Evolutionary conservation across 2,329 filamentous ascomycete species (phyloP), one percentile per base, ranked within the genome.

Genomic region (Aphanocladium album): DNA sequence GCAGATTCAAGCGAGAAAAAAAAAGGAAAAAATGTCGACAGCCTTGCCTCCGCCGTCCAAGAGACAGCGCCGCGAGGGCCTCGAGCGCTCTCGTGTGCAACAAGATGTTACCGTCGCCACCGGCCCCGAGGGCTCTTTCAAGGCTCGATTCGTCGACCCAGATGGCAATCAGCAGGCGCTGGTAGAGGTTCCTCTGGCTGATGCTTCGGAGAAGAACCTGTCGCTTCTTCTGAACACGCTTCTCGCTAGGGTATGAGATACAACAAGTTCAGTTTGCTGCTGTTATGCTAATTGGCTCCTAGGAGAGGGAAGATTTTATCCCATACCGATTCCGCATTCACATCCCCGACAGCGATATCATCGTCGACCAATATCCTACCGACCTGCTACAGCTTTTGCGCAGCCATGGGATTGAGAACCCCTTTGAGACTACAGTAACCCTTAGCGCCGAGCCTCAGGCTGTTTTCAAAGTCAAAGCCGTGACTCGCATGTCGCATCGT

Each of bases 381-480:
- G 81, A 85, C 63, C 77, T 85, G 4, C 76, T 83, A 17, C 76
- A 77, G 33, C 77, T 84, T 17, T 74, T 86, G n/a, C 77, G 76
- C 25, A 77, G 74, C 63, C 80, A 85, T 77, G 82, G 82, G 60
- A 79, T 85, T 60, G 77, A 79, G 45, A 84, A 83, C 65, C 82
- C 83, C 0, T 85, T 83, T 64, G 83, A 86, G 69, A 81, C 75
- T 5, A 80, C 77, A 0, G 72, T 82, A 52, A 80, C 82, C 2
- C 78, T 88, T 27, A 81, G 80, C 41, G 84, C 85, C 47, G 84
- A 87, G 69, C 93, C 95, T 0, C 93, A 99, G 74, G 91, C 93
- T 23, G 89, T 98, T 0, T 98, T 97, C 79, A 88, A 89, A 68
- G 95, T 98, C 25, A 92, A 95, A 68, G 89, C 91, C 12, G 92